These are phyloP conservation scores for Colletotrichum truncatum DNA, from an alignment of 2,329 filamentous ascomycete species.

Conservation along the genomic window DNA sequence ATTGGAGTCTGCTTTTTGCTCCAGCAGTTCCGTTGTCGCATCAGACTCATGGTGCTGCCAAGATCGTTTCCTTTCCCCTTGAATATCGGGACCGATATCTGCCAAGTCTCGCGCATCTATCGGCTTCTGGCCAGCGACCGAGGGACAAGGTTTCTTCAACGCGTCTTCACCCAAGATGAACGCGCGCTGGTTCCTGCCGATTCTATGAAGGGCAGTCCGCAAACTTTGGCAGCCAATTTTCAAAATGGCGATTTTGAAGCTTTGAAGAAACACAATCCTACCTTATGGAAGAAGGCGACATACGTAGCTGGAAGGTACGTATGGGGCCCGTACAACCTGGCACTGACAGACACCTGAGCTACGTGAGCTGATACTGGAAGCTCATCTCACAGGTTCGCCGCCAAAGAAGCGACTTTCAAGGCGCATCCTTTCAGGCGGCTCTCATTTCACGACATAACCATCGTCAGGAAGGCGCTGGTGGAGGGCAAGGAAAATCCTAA, in stretches of 20 bases:
- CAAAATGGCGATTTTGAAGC: background rate
- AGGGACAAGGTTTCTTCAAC: conserved; percentile 55
- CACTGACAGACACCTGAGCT: background rate
- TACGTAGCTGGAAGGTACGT: conserved; percentile 55
- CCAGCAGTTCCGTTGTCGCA: background rate
- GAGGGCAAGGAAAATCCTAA: conserved; percentile 35
- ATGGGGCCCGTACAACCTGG: background rate
- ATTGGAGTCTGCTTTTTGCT: background rate
- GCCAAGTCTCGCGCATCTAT: conserved; percentile 72
- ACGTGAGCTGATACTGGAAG: background rate
- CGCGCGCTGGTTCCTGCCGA: conserved; percentile 31
- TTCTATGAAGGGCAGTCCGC: conserved; percentile 19
- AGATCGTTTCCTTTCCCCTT: conserved; percentile 70
- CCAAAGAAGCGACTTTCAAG: conserved; percentile 81
- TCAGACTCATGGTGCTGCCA: conserved; percentile 5
- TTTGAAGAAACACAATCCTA: conserved; percentile 29
- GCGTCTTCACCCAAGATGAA: conserved; percentile 57
- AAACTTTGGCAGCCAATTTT: too few species aligned
- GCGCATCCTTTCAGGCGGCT: conserved; percentile 69
- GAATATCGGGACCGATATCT: conserved; percentile 82
- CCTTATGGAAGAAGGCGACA: conserved; percentile 47
- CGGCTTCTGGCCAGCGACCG: conserved; percentile 59
- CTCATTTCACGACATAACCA: conserved; percentile 69
- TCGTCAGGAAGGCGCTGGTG: conserved; percentile 38
- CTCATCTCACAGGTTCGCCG: conserved; percentile 64